Evolutionary conservation across 2,329 filamentous ascomycete genomes (phyloP).

Genomic region (Phaeosphaeriaceae sp.): DNA sequence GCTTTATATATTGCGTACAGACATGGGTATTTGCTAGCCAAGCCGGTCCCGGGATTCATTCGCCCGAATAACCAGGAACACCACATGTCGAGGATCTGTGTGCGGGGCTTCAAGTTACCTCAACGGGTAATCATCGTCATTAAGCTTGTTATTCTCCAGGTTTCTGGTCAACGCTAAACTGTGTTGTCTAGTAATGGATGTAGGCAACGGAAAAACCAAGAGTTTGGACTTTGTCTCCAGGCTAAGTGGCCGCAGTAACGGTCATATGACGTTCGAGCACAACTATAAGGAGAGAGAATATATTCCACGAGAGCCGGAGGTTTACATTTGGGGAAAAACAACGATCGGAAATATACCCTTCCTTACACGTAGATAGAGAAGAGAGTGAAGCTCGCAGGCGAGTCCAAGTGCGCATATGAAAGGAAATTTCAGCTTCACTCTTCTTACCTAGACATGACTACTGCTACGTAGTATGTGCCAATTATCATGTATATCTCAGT

Average conservation of each 20-base stretch:
- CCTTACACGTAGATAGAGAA: no score
- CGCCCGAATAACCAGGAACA: constrained; percentile 33
- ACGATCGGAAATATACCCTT: no score
- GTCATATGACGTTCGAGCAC: neutral
- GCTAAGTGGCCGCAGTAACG: constrained; percentile 2
- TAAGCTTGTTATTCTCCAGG: constrained; percentile 27
- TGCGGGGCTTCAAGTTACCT: constrained; percentile 32
- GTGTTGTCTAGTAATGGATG: constrained; percentile 7
- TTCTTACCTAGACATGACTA: no score
- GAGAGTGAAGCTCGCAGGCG: no score
- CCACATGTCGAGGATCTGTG: constrained; percentile 9
- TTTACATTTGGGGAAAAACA: no score
- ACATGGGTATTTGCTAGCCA: constrained; percentile 26
- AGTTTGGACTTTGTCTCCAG: neutral
- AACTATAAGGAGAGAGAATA: constrained; percentile 1
- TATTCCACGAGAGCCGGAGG: neutral
- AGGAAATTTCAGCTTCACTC: no score
- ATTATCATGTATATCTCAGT: no score
- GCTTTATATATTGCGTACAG: constrained; percentile 25
- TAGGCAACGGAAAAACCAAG: constrained; percentile 25
- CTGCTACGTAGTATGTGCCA: no score
- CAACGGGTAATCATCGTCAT: constrained; percentile 15
- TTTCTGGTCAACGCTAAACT: constrained; percentile 16
- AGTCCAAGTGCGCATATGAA: no score
- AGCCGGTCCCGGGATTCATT: constrained; percentile 30